These are phyloP conservation scores for Arthrobotrys sinensis DNA, from an alignment of 2,329 filamentous ascomycete genomes.

Conservation along the genomic window DNA sequence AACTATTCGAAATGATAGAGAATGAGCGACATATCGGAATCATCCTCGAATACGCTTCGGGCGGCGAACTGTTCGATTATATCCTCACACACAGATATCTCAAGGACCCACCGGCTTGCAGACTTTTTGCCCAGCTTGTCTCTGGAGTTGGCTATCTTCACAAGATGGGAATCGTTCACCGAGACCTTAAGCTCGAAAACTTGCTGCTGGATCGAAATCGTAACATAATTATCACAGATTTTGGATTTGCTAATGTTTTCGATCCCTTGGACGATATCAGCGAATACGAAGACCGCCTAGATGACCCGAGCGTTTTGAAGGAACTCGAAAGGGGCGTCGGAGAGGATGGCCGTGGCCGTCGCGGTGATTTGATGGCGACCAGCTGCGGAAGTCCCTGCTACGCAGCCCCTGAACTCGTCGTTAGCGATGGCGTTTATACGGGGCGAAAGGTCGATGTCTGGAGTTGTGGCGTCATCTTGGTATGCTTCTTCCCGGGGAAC, in stretches of 20 bases:
- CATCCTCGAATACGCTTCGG: conserved; percentile 97
- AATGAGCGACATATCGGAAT: conserved; percentile 98
- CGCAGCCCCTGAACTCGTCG: conserved; percentile 94
- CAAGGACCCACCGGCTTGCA: conserved; percentile 90
- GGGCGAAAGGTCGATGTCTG: conserved; percentile 98
- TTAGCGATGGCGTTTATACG: conserved; percentile 97
- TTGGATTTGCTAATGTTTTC: conserved; percentile 98
- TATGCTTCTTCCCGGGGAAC: conserved; percentile 71
- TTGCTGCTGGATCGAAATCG: conserved; percentile 93
- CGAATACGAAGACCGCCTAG: conserved; percentile 88
- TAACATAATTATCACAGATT: conserved; percentile 99
- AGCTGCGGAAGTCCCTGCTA: conserved; percentile 99
- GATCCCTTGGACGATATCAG: conserved; percentile 87
- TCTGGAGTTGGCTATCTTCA: conserved; percentile 97
- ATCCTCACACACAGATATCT: conserved; percentile 97
- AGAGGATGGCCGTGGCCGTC: conserved; percentile 74
- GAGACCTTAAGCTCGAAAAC: conserved; percentile 97
- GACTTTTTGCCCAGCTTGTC: conserved; percentile 93
- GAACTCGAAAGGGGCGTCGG: conserved; percentile 83
- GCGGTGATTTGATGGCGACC: conserved; percentile 98
- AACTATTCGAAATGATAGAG: conserved; percentile 97
- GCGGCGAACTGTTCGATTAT: conserved; percentile 97
- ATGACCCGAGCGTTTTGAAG: conserved; percentile 90
- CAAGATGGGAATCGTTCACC: conserved; percentile 98
- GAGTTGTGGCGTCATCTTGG: conserved; percentile 98